A percentile compares a stretch with the other conserved stretches of the same genome.
Conservation (phyloP, 805 yeast genomes). For the Priceomyces fermenticarens region DNA sequence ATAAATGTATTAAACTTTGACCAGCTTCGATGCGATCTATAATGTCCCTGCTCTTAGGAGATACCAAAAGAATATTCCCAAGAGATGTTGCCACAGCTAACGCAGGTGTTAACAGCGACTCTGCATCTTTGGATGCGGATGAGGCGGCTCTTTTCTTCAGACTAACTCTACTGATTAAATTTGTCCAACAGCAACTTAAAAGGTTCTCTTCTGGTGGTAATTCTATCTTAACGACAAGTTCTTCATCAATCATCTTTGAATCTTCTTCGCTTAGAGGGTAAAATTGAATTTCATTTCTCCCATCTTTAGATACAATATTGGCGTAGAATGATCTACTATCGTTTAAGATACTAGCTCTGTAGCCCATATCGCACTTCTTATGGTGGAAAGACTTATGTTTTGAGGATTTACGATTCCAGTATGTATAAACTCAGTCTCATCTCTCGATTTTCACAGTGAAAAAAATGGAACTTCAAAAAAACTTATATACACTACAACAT, state of each 20-base stretch:
- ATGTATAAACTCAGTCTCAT: too few relatives aligned
- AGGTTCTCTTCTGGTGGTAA: conserved; percentile 39
- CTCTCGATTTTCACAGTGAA: too few relatives aligned
- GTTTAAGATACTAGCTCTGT: conserved; percentile 17
- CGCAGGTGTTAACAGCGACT: not conserved
- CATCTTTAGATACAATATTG: conserved; percentile 39
- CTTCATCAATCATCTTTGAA: conserved; percentile 12
- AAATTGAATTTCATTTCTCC: conserved; percentile 46
- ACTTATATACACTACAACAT: too few relatives aligned
- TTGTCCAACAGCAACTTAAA: conserved; percentile 35
- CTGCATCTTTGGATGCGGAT: not conserved
- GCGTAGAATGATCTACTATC: conserved; percentile 31
- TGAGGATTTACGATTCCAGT: too few relatives aligned
- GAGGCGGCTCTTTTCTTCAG: not conserved
- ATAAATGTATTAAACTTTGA: conserved; percentile 14
- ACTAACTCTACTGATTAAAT: not conserved
- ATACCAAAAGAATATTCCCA: conserved; percentile 41
- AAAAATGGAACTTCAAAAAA: too few relatives aligned
- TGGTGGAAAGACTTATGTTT: too few relatives aligned
- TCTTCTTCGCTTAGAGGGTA: conserved; percentile 18
- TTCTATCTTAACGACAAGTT: conserved; percentile 32
- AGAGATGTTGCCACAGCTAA: conserved; percentile 30
- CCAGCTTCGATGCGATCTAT: conserved; percentile 34
- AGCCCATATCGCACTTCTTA: conserved; percentile 4
- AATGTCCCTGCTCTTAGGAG: conserved; percentile 41